Evolutionary conservation across 306 rosid species (phyloP), one percentile per base, ranked within the genome.

Genomic region (Abrus pulchellus): DNA sequence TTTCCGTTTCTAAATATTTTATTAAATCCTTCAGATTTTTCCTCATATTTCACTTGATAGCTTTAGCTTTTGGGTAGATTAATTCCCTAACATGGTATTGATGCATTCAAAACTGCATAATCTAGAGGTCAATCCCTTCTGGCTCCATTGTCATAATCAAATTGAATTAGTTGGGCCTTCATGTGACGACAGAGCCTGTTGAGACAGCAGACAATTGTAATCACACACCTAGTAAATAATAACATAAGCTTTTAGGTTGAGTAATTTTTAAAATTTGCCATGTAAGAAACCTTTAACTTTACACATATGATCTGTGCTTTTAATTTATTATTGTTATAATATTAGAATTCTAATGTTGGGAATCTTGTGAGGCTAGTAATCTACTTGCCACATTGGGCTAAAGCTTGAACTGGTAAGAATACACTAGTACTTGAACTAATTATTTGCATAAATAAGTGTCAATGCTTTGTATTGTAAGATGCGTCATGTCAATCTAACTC

Each of bases 301-400:
- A 61, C 32, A 14, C 61, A 30, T 5, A 47, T 74, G 6, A 45
- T 48, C 64, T 50, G 36, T 43, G 47, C 47, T 43, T 43, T 43
- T 43, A 43, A 20, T 60, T 32, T 54, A 27, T 50, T 4, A 55
- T 9, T 27, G 61, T 53, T 7, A 14, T 27, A 38, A 20, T 72
- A 72, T 72, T 67, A 27, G 34, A 69, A 72, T n/a, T 40, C 53
- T 40, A 32, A 49, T 32, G 75, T 70, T 38, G 12, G 57, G 55
- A 66, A 28, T 52, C 56, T 61, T 50, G 78, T 61, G 36, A 38
- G 66, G 74, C 72, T 72, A 61, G 66, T 80, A 72, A 11, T 11
- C n/a, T 49, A 49, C 55, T 49, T 1, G 50, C 50, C 55, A 52
- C 63, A 29, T 52, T 80, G 55, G 13, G 53, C 53, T 11, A 3